Conservation (phyloP, 2,329 filamentous ascomycete genomes). For the Aspergillus flavus region DNA sequence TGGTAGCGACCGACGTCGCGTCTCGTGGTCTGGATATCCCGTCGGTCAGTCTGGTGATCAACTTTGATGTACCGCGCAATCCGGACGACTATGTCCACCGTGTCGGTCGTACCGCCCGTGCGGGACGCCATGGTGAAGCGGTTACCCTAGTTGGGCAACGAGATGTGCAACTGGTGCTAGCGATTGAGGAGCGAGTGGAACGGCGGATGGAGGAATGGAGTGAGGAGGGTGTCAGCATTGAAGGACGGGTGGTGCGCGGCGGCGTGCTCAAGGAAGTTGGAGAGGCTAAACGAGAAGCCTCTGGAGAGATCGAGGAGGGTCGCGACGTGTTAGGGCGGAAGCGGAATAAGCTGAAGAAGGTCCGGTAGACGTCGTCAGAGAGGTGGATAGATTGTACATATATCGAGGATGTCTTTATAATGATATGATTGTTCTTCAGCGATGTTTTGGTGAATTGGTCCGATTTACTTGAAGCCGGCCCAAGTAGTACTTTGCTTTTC, state of each 20-base stretch:
- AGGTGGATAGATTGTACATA: not conserved
- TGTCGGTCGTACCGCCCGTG: constrained; percentile 91
- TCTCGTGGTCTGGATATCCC: constrained; percentile 94
- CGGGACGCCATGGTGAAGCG: constrained; percentile 78
- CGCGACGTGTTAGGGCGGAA: constrained; percentile 88
- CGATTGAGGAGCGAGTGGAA: constrained; percentile 81
- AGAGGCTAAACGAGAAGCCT: constrained; percentile 92
- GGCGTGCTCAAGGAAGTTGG: constrained; percentile 79
- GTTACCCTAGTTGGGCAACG: constrained; percentile 90
- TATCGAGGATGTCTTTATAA: constrained; percentile 1
- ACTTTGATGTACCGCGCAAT: constrained; percentile 95
- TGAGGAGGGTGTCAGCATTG: constrained; percentile 92
- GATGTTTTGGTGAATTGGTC: not conserved
- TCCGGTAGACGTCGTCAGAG: constrained; percentile 28
- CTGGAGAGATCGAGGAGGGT: constrained; percentile 88
- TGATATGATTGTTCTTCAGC: constrained; percentile 1
- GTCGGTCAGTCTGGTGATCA: constrained; percentile 84
- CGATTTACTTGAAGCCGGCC: not conserved
- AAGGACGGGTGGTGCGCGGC: constrained; percentile 82
- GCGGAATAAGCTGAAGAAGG: constrained; percentile 51
- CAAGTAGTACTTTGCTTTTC: not conserved
- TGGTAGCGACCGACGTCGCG: constrained; percentile 94
- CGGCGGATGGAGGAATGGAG: constrained; percentile 79
- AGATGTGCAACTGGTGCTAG: constrained; percentile 86
- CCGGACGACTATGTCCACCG: constrained; percentile 97